Percentiles rank a stretch among this genome's conserved stretches.
Conservation (phyloP, 2,329 filamentous ascomycete genomes). For the Dothistroma pini region DNA sequence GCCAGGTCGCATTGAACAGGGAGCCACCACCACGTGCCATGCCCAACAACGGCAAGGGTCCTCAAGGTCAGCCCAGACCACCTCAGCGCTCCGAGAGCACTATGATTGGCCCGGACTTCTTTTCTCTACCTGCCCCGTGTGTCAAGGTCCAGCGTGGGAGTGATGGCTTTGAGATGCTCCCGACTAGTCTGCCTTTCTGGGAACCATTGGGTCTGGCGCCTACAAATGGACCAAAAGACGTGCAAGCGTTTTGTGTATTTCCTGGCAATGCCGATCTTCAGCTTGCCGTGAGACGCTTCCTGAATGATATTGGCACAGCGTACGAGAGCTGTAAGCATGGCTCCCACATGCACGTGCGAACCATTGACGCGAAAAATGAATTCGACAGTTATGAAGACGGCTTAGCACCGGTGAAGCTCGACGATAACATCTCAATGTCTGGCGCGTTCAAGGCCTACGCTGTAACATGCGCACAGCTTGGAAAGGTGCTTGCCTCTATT, state of each 20-base stretch:
- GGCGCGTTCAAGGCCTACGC: slow-evolving; percentile 24
- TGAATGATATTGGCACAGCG: slow-evolving; percentile 63
- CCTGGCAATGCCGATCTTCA: slow-evolving; percentile 62
- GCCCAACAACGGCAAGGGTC: slow-evolving; percentile 16
- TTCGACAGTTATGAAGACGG: slow-evolving; percentile 26
- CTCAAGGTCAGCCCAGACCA: slow-evolving; percentile 31
- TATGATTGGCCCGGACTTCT: slow-evolving; percentile 42
- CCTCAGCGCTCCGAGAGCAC: slow-evolving; percentile 28
- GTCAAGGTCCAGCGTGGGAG: slow-evolving; percentile 69
- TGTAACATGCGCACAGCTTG: slow-evolving; percentile 26
- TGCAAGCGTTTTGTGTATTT: slow-evolving; percentile 67
- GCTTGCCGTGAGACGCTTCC: slow-evolving; percentile 59
- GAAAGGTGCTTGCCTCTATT: slow-evolving; percentile 26
- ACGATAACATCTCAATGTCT: slow-evolving; percentile 17
- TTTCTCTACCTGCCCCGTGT: slow-evolving; percentile 64
- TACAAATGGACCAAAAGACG: slow-evolving; percentile 65
- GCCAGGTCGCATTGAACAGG: slow-evolving; percentile 27
- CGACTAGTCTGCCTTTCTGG: slow-evolving; percentile 75
- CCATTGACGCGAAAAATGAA: slow-evolving; percentile 35
- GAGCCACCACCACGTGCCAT: slow-evolving; percentile 21
- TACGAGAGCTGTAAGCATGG: slow-evolving; percentile 75
- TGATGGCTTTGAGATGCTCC: slow-evolving; percentile 66
- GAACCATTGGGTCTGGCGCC: slow-evolving; percentile 73
- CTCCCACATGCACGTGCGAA: slow-evolving; percentile 46
- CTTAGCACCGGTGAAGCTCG: slow-evolving; percentile 39